Evolutionary conservation across 306 rosid genomes (phyloP), one percentile per base, ranked within the genome.

Genomic region (Vigna trinervia): DNA sequence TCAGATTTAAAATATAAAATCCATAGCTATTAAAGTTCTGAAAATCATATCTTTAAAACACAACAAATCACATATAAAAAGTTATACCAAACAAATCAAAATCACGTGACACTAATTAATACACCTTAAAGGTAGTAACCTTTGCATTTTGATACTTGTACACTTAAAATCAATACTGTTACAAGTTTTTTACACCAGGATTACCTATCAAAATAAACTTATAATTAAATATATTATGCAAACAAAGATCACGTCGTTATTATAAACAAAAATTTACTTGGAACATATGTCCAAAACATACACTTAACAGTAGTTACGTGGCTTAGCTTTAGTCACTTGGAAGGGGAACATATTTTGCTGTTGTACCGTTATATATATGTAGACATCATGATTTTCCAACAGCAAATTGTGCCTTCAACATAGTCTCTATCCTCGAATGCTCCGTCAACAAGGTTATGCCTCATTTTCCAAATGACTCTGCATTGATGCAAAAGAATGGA

Each of bases 401-500:
- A 6, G 39, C 63, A 59, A 58, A 79, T 51, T 66, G 62, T 62
- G 15, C 22, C 68, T 32, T 62, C 23, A 3, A 34, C 45, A 3
- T 15, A n/a, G 12, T 69, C 5, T 14, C 5, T 12, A 4, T 28
- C 41, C 17, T 28, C 39, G 6, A 4, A 59, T 11, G 30, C 8
- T 71, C 14, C 77, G 43, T 38, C 56, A 50, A 38, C 58, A 72
- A 79, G 41, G 63, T 41, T 63, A 41, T 12, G 15, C 60, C 22
- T 34, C 74, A 41, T 28, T 50, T 19, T 51, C 51, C 38, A 72
- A 61, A 78, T 26, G 10, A 17, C 48, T 23, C 41, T 19, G 12
- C 50, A 63, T 32, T 15, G 8, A 63, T 5, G 5, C 39, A 64
- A 57, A 73, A 30, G 45, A 56, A 73, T 53, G 75, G 51, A 54